These are phyloP conservation scores for Oryza nivara DNA, from an alignment of 176 grass and related monocot species.

Conservation along the genomic window DNA sequence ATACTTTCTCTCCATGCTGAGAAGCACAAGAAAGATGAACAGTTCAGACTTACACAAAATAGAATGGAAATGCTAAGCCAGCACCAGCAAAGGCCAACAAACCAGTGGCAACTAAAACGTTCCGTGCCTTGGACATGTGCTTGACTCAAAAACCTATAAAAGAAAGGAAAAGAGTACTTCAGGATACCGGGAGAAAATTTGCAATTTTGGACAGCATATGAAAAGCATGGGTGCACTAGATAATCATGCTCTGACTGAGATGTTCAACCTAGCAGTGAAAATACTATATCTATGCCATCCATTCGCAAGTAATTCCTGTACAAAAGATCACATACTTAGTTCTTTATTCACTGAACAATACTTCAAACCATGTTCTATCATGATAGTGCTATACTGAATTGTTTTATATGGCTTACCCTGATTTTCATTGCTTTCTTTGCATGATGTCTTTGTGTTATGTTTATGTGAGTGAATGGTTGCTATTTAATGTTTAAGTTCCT, in stretches of 20 bases:
- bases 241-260: background rate
- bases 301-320: background rate
- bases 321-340: background rate
- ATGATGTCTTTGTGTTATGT: background rate
- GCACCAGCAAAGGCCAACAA: conserved; percentile 59
- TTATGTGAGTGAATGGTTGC: background rate
- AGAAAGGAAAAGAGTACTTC: conserved; percentile 20
- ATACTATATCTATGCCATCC: background rate
- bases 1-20: background rate
- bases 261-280: background rate
- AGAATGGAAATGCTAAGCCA: conserved; percentile 72
- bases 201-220: background rate
- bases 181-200: conserved; percentile 15
- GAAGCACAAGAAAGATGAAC: background rate
- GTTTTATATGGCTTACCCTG: background rate
- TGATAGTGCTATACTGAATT: background rate
- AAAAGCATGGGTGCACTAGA: background rate
- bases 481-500: background rate
- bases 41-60: conserved; percentile 60
- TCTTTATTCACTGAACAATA: background rate
- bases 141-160: conserved; percentile 43
- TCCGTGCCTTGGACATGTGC: conserved; percentile 74
- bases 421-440: background rate
- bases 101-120: conserved; percentile 55
- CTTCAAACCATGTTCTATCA: background rate